Evolutionary conservation across 2,329 filamentous ascomycete genomes (phyloP).

Genomic region (Botrytis hyacinthi): DNA sequence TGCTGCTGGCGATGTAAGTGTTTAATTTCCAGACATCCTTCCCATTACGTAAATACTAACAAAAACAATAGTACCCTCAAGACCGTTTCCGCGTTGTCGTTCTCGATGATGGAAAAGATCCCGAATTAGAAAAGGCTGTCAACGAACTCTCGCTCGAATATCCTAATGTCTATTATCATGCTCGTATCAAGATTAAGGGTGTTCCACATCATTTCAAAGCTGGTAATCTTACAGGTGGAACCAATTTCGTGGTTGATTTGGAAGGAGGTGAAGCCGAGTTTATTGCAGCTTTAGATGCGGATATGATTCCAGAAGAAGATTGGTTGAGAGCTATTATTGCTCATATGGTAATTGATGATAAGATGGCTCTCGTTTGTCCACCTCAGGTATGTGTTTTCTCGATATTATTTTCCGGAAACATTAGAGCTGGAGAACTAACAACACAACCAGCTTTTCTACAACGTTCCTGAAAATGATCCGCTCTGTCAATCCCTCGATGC

Average conservation of each 20-base stretch:
- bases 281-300: conserved; percentile 63
- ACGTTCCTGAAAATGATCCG: conserved; percentile 57
- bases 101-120: conserved; percentile 53
- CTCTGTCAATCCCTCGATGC: conserved; percentile 55
- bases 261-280: conserved; percentile 50
- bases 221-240: conserved; percentile 61
- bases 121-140: conserved; percentile 43
- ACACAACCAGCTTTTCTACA: conserved; percentile 54
- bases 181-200: conserved; percentile 36
- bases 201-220: conserved; percentile 58
- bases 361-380: conserved; percentile 58
- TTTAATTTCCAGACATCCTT: not conserved
- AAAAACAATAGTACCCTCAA: conserved; percentile 44
- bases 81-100: conserved; percentile 54
- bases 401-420: fast-evolving
- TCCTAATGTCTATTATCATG: conserved; percentile 53
- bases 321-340: conserved; percentile 61
- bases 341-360: conserved; percentile 55
- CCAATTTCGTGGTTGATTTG: conserved; percentile 50
- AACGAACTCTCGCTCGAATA: conserved; percentile 35
- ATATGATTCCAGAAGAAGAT: conserved; percentile 63
- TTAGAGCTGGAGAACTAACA: not conserved
- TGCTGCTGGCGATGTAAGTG: conserved; percentile 46
- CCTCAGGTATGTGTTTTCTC: conserved; percentile 44
- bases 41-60: not conserved